Evolutionary conservation across 495 filamentous ascomycete species (phyloP), one percentile per base, ranked within the genome.

Genomic region (Aspergillus hancockii): DNA sequence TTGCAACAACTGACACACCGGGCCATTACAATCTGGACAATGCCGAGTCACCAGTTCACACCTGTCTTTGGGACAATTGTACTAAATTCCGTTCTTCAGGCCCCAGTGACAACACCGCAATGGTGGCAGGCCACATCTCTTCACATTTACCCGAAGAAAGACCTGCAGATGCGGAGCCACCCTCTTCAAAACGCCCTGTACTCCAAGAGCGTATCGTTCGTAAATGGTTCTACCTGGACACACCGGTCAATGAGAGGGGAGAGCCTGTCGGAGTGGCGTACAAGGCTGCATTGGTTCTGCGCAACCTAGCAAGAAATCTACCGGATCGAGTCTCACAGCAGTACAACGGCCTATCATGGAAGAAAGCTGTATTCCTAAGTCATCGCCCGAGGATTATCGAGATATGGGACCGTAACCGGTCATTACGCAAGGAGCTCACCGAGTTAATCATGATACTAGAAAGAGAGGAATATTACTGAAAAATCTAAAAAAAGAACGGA

Each of bases 211-310:
- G 71, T 28, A 72, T 76, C 41, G 75, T 69, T n/a, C 77, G 68
- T 62, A 79, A 69, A 54, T 75, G 67, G 70, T 71, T 68, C 51
- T 78, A 83, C 50, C 74, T 79, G 63, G 85, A 91, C 60, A 96
- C 93, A 0, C 81, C 83, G 0, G 74, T 83, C n/a, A 93, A 96
- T 67, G 94, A 97, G 63, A 80, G 86, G 28, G 83, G 84, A 43
- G 88, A 96, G 58, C 88, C 93, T 0, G 83, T 86, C 21, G 94
- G 94, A 5, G 85, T 97, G 45, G 91, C 94, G 8, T 83, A 96
- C 38, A 90, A 90, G 40, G 89, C 90, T 25, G 87, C 89, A 10
- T 75, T 97, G 22, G 90, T 99, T 3, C 75, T 99, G 61, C 85
- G 94, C 32, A 99, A 98, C 67, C 83, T 99, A 23, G 91, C 91